Conservation (phyloP, 23 red algal species). For the Pyropia haitanensis region DNA sequence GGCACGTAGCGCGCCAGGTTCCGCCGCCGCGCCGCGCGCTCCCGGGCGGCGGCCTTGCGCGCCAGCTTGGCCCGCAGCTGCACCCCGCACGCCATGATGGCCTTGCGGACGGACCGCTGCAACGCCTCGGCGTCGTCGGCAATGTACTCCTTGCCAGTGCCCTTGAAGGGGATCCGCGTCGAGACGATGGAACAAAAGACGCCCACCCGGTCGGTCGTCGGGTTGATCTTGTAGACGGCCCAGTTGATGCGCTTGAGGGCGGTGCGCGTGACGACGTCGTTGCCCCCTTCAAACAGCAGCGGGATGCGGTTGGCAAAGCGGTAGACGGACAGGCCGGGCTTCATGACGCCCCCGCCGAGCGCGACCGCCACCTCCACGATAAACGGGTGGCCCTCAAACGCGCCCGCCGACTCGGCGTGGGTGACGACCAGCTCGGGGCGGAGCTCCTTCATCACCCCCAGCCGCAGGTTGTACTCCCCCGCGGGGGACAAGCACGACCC, state of each 20-base stretch:
- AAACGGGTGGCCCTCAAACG: slow-evolving; percentile 87
- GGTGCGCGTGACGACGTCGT: slow-evolving; percentile 85
- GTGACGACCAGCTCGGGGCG: slow-evolving; percentile 71
- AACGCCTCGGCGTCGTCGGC: slow-evolving; percentile 77
- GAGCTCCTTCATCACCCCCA: slow-evolving; percentile 83
- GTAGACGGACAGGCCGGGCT: slow-evolving; percentile 64
- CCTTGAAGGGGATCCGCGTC: slow-evolving; percentile 84
- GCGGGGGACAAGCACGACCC: slow-evolving; percentile 73
- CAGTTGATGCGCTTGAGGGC: slow-evolving; percentile 61
- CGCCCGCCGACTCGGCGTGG: slow-evolving; percentile 70
- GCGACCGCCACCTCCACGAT: slow-evolving; percentile 86
- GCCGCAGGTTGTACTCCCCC: slow-evolving; percentile 88
- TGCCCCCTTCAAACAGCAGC: slow-evolving; percentile 80
- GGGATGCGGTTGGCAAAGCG: slow-evolving; percentile 95
- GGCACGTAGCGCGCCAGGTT: slow-evolving; percentile 67
- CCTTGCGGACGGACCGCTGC: slow-evolving; percentile 54
- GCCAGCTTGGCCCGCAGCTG: slow-evolving; percentile 79
- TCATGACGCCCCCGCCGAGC: slow-evolving; percentile 59
- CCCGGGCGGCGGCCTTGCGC: slow-evolving; percentile 32
- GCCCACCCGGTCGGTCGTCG: slow-evolving; percentile 64
- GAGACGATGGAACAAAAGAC: slow-evolving; percentile 86
- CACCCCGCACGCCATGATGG: slow-evolving; percentile 73
- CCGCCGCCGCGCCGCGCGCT: slow-evolving; percentile 46
- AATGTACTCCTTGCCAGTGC: slow-evolving; percentile 95
- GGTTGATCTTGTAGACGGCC: slow-evolving; percentile 78